Evolutionary conservation across 495 filamentous ascomycete species (phyloP).

Genomic region (Penicillium daleae): DNA sequence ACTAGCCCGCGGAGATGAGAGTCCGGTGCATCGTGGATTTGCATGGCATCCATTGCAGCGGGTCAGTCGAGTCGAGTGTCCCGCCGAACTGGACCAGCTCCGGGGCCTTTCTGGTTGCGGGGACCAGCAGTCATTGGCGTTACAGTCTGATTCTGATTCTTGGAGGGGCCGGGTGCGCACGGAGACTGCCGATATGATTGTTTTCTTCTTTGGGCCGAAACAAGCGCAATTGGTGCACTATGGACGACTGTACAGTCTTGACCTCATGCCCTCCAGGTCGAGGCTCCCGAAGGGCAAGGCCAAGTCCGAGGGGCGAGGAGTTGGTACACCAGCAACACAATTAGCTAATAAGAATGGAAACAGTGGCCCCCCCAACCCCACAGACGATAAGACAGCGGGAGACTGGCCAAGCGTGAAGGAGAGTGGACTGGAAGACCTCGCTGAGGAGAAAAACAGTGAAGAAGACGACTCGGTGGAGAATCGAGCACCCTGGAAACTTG

Average conservation of each 20-base stretch:
- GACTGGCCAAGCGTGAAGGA: neutral
- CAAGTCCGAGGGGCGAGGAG: slow-evolving; percentile 19
- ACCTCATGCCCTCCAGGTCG: too few relatives aligned
- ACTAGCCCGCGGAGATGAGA: neutral
- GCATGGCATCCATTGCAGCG: neutral
- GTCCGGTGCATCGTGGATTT: too few relatives aligned
- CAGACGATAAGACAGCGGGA: slow-evolving; percentile 18
- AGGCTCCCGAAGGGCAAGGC: slow-evolving; percentile 14
- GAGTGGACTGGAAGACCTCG: neutral
- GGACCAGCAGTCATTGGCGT: neutral
- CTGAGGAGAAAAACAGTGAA: neutral
- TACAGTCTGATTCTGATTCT: neutral
- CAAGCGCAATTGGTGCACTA: neutral
- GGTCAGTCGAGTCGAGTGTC: slow-evolving; percentile 1
- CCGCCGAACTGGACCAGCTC: slow-evolving; percentile 2
- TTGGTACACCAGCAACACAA: neutral
- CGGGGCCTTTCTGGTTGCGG: neutral
- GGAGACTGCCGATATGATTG: slow-evolving; percentile 10
- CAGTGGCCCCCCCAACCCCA: neutral
- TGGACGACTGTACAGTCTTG: too few relatives aligned
- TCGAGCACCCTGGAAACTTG: neutral
- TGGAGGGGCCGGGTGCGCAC: neutral
- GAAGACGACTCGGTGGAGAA: neutral
- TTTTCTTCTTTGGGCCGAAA: neutral
- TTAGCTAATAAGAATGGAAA: slow-evolving; percentile 34